Evolutionary conservation across 2,329 filamentous ascomycete species (phyloP).

Genomic region (Phialemoniopsis sp.): DNA sequence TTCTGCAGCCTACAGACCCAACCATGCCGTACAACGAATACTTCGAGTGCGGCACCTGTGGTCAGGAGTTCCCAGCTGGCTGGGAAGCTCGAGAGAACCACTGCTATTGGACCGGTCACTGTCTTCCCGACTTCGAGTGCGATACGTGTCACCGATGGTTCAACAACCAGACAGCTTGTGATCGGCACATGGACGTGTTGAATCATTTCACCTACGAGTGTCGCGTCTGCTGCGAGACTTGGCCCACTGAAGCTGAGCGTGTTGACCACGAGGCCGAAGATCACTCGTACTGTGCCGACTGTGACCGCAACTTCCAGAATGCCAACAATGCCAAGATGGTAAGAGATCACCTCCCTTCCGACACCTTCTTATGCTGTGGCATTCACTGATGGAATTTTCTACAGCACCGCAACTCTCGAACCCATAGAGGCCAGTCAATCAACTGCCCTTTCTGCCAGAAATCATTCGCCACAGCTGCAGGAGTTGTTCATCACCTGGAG

Average conservation of each 20-base stretch:
- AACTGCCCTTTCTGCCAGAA: slow-evolving; percentile 51
- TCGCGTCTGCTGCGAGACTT: slow-evolving; percentile 3
- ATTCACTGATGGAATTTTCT: background rate
- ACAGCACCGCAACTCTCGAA: slow-evolving; percentile 53
- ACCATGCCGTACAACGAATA: no score
- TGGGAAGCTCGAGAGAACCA: no score
- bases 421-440: slow-evolving; percentile 39
- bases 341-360: slow-evolving; percentile 1
- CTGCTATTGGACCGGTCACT: no score
- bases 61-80: no score
- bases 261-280: background rate
- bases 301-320: slow-evolving; percentile 1
- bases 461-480: slow-evolving; percentile 44
- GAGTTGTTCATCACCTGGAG: slow-evolving; percentile 54
- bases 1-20: no score
- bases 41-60: no score
- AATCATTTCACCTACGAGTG: slow-evolving; percentile 5
- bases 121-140: no score
- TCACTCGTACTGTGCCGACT: slow-evolving; percentile 1
- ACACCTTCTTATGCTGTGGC: background rate
- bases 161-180: background rate
- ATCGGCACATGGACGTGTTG: slow-evolving; percentile 4
- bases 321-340: slow-evolving; percentile 23
- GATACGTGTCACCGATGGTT: background rate
- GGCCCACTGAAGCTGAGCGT: background rate